Evolutionary conservation across 2,329 filamentous ascomycete species (phyloP).

Genomic region (Aspergillus eucalypticola): DNA sequence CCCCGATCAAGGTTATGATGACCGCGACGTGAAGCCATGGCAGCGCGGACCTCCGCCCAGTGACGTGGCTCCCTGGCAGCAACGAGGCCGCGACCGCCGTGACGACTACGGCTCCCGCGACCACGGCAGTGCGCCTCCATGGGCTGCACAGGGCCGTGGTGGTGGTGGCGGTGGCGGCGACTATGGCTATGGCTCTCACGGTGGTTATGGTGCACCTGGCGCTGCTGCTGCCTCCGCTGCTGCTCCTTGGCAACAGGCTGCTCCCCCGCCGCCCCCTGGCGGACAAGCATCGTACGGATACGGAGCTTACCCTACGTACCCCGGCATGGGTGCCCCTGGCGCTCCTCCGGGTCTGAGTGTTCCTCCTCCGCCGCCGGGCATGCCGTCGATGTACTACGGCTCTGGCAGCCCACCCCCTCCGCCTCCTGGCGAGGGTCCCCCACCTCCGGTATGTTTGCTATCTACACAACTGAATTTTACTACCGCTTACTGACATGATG

Average conservation of each 20-base stretch:
- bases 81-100: conserved; percentile 55
- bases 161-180: conserved; percentile 49
- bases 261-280: conserved; percentile 48
- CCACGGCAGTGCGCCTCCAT: conserved; percentile 37
- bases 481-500: not conserved
- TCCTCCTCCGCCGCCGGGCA: conserved; percentile 50
- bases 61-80: conserved; percentile 78
- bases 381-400: conserved; percentile 42
- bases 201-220: conserved; percentile 44
- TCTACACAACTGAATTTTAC: not conserved
- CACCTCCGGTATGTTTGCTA: conserved; percentile 41
- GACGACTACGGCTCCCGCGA: conserved; percentile 49
- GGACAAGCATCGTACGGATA: conserved; percentile 59
- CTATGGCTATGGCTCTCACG: conserved; percentile 42
- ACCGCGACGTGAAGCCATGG: conserved; percentile 74
- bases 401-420: conserved; percentile 42
- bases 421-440: conserved; percentile 44
- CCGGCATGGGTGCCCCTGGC: conserved; percentile 55
- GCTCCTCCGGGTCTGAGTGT: conserved; percentile 49
- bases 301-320: conserved; percentile 50
- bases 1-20: conserved; percentile 57
- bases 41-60: conserved; percentile 74
- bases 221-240: conserved; percentile 55
- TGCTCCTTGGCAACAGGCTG: conserved; percentile 66
- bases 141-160: conserved; percentile 40